Evolutionary conservation across 805 yeast species (phyloP), one percentile per base, ranked within the genome.

Genomic region (Isabelozyma pseudorhagii): DNA sequence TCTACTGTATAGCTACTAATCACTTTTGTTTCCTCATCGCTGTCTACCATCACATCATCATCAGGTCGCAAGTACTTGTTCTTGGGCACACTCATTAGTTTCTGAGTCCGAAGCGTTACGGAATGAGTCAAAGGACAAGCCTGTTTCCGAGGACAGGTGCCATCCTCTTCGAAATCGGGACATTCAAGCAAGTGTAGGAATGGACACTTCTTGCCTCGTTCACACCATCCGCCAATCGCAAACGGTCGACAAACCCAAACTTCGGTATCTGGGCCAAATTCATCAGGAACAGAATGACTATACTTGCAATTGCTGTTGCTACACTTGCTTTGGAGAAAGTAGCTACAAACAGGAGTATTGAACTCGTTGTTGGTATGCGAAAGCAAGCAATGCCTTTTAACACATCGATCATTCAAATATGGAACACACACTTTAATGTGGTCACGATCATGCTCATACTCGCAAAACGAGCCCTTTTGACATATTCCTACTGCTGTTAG

Each of bases 221-320:
- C 78, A 64, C 96, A 89, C 68, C 79, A 86, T 0, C 92, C 91
- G 14, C 80, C 80, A 34, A 83, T 57, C 4, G 92, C 78, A 69
- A 88, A 89, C 28, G 79, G 82, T 18, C 89, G 71, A 59, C 96
- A 88, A 0, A 81, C 71, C 60, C 72, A 67, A 3, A 82, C 66
- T 28, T 71, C 42, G 62, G 57, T 27, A 55, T 64, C 38, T 74
- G 80, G 46, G 58, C 58, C 69, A 72, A 77, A 65, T 77, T 88
- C 34, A 72, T 68, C 57, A 61, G 89, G 57, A 64, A 69, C 64
- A 4, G 58, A 58, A 43, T 78, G 75, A 55, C 67, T 80, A 58
- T 76, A 84, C 42, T 59, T 67, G 56, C 96, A 88, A 17, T 78
- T 61, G 8, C 84, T 80, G 9, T 68, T 69, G 41, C 49, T 50